These are phyloP conservation scores for Lactarius hengduanensis DNA, from an alignment of 768 basidiomycete species.

Conservation along the genomic window DNA sequence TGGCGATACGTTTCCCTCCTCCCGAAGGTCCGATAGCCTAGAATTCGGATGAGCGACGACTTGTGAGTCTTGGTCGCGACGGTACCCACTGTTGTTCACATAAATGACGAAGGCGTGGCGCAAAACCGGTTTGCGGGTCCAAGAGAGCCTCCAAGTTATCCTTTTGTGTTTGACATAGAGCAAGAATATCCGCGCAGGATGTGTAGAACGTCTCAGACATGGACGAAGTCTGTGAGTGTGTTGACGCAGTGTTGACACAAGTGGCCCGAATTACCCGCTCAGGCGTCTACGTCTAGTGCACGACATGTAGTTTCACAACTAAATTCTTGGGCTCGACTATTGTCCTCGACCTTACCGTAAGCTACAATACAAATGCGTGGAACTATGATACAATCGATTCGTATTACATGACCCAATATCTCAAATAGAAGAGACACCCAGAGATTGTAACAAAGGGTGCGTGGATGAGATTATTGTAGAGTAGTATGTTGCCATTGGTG, in stretches of 20 bases:
- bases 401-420: neutral
- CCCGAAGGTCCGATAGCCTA: slow-evolving; percentile 56
- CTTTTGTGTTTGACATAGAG: slow-evolving; percentile 51
- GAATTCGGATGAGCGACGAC: slow-evolving; percentile 14
- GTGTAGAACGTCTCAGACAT: slow-evolving; percentile 58
- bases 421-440: neutral
- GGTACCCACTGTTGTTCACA: slow-evolving; percentile 57
- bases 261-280: slow-evolving; percentile 5
- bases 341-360: neutral
- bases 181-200: slow-evolving; percentile 67
- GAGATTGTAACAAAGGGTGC: neutral
- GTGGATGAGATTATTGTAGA: slow-evolving; percentile 3
- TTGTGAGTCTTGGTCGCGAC: neutral
- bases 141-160: slow-evolving; percentile 60
- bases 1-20: slow-evolving; percentile 41
- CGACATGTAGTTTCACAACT: no score
- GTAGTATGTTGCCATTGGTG: neutral
- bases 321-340: no score
- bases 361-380: neutral
- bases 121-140: slow-evolving; percentile 66
- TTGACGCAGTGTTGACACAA: neutral
- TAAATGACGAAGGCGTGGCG: slow-evolving; percentile 55
- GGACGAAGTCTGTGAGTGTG: neutral
- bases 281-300: neutral
- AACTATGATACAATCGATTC: neutral